Conservation (phyloP, 345 rosid genomes). For the Acer saccharum region DNA sequence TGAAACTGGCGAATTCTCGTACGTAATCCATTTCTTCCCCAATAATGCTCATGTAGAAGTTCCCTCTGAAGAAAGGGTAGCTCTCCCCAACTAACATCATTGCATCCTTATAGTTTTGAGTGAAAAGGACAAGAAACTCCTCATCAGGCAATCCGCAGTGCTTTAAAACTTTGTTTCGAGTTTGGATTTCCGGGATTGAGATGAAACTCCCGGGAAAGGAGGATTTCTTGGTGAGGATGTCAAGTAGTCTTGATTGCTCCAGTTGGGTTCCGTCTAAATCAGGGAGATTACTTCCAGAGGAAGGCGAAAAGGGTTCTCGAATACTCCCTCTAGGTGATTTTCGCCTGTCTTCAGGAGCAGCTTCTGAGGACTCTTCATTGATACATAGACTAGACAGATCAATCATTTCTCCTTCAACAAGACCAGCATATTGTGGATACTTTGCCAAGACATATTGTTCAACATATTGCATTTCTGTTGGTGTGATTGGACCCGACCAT, state of each 20-base stretch:
- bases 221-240: constrained; percentile 62
- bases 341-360: constrained; percentile 33
- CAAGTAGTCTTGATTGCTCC: constrained; percentile 66
- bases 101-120: constrained; percentile 63
- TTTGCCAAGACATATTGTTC: constrained; percentile 67
- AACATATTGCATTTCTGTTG: constrained; percentile 68
- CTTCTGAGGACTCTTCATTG: constrained; percentile 49
- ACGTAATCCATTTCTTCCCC: constrained; percentile 47
- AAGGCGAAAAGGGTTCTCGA: constrained; percentile 42
- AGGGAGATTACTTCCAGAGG: constrained; percentile 40
- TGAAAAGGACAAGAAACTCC: constrained; percentile 66
- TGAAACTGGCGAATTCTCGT: constrained; percentile 60
- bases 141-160: constrained; percentile 62
- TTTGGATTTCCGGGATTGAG: constrained; percentile 74
- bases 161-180: constrained; percentile 57
- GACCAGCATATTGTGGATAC: constrained; percentile 69
- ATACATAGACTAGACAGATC: constrained; percentile 59
- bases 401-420: constrained; percentile 46
- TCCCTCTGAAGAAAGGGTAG: constrained; percentile 72
- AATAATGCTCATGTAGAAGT: constrained; percentile 55
- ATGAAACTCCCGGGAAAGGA: constrained; percentile 73
- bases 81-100: constrained; percentile 77
- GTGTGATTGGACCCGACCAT: constrained; percentile 80
- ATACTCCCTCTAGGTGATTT: constrained; percentile 42
- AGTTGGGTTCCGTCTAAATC: constrained; percentile 57